Conservation (phyloP, 202 grass and related monocot genomes). For the Bolboschoenoplectus hybrid region DNA sequence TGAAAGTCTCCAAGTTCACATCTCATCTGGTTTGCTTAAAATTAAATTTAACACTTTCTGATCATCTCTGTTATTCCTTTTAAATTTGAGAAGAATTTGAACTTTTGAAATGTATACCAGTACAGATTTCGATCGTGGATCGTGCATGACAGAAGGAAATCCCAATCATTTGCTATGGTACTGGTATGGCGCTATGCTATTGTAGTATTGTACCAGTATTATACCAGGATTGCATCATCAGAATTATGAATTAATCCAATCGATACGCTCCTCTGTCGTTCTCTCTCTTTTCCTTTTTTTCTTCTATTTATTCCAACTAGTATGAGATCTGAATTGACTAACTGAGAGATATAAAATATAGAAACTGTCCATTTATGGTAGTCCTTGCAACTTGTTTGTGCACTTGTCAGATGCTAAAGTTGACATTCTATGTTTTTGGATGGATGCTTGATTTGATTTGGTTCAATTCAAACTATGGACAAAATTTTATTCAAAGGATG, state of each 20-base stretch:
- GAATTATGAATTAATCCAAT: slow-evolving; percentile 14
- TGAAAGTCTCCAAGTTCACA: slow-evolving; percentile 7
- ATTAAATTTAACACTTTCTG: background rate
- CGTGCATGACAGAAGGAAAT: background rate
- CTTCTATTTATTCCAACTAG: background rate
- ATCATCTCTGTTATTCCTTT: background rate
- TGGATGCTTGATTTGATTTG: slow-evolving; percentile 5
- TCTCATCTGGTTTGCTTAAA: background rate
- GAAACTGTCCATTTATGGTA: slow-evolving; percentile 10
- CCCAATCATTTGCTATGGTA: background rate
- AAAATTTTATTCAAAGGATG: slow-evolving; percentile 12
- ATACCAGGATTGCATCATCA: background rate
- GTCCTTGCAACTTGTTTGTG: background rate
- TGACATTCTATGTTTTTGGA: slow-evolving; percentile 3
- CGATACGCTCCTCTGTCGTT: background rate
- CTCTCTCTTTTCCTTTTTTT: background rate
- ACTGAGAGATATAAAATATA: background rate
- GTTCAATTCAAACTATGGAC: background rate
- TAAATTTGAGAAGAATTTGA: background rate
- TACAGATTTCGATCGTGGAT: background rate
- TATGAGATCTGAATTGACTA: slow-evolving; percentile 22
- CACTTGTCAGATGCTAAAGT: background rate
- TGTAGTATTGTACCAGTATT: background rate
- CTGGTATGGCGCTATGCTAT: background rate
- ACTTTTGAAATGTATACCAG: background rate